These are phyloP conservation scores for Oropetium thomaeum DNA, from an alignment of 176 grass and related monocot species.

Conservation along the genomic window DNA sequence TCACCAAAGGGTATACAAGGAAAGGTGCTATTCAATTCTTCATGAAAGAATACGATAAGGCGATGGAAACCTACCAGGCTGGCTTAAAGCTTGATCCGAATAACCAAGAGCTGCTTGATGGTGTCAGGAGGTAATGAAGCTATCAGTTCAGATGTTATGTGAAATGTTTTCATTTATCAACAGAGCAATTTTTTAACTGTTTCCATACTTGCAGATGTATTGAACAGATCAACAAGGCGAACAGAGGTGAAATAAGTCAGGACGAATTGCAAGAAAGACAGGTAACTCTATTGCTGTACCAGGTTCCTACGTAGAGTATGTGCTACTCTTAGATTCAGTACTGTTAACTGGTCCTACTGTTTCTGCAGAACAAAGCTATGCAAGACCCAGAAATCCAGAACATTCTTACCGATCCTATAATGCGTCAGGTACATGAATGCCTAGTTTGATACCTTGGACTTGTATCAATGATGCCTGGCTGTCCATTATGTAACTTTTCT, in stretches of 20 bases:
- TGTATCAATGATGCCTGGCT: background rate
- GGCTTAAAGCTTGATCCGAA: constrained; percentile 90
- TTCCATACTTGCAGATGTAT: constrained; percentile 53
- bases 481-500: background rate
- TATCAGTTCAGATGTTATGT: background rate
- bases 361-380: constrained; percentile 85
- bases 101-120: constrained; percentile 82
- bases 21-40: constrained; percentile 98
- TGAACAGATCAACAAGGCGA: constrained; percentile 91
- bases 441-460: background rate
- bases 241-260: constrained; percentile 86
- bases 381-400: constrained; percentile 93
- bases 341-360: constrained; percentile 15
- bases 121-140: constrained; percentile 62
- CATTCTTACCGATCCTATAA: constrained; percentile 91
- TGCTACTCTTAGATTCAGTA: background rate
- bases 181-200: background rate
- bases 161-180: background rate
- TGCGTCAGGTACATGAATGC: constrained; percentile 68
- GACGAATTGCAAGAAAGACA: constrained; percentile 97
- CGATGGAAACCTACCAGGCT: constrained; percentile 92
- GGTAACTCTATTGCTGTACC: constrained; percentile 33
- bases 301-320: background rate
- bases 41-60: constrained; percentile 99
- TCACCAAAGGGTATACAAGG: constrained; percentile 91